Evolutionary conservation across 208 protist species (phyloP), one percentile per base, ranked within the genome.

Genomic region (Crithidia thermophila): DNA sequence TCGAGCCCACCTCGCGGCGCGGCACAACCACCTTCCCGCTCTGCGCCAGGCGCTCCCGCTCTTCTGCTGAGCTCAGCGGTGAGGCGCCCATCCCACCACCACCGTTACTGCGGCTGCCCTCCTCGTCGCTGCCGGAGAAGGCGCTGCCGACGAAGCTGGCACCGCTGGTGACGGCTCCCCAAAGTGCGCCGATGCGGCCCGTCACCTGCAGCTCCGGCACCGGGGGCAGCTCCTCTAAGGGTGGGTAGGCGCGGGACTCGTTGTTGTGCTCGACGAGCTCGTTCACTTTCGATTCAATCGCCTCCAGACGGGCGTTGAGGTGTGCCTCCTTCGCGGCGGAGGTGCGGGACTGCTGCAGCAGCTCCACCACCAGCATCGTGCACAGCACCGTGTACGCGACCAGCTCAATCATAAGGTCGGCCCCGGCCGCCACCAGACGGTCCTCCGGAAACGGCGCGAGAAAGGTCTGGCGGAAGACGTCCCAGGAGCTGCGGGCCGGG

Each of bases 211-310:
- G 72, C 61, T 84, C 70, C 25, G 76, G 72, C 46, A 82, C 77
- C 16, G 77, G 73, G 3, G 75, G 51, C 4, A 81, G 61, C 33
- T 80, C 73, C 39, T 78, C 67, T 45, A 81, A 51, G 8, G 66
- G 45, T 37, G 60, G 45, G 21, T 50, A 57, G 37, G 61, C 27
- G 30, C 49, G 30, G 27, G 47, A 30, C 23, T 50, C 39, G 47
- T 72, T 69, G 67, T 47, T 71, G 55, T 53, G 62, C 53, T 84
- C 55, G 4, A 86, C 69, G 21, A 95, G 68, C 72, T 90, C 82
- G 49, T 93, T 93, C 45, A 95, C 78, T 77, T 93, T 91, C 37
- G 74, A 37, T 61, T 95, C 87, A 30, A 95, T 81, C 18, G 82
- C 77, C 27, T 84, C 75, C 46, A 95, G 73, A 4, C 89, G 81